Evolutionary conservation across 352 stramenopile species (phyloP), one percentile per base, ranked within the genome.

Genomic region (Pythium volutum): DNA sequence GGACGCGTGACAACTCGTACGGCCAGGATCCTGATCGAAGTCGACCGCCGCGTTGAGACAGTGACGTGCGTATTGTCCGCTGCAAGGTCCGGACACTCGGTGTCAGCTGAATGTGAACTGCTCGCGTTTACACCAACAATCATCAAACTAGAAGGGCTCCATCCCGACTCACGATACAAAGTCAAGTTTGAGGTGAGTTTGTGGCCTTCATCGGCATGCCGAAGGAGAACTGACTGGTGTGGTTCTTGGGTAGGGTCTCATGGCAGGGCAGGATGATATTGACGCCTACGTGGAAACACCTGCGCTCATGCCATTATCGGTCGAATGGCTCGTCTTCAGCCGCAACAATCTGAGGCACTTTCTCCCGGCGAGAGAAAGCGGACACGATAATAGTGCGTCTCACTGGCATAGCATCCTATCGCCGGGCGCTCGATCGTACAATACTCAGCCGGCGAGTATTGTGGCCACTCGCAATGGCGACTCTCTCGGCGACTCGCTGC

Each of bases 271-370:
- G 69, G 29, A 69, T 55, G 7, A 34, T 36, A 34, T 50, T 64
- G 11, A 22, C 56, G 39, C 20, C 15, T 64, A 69, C 42, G 31
- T 91, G 7, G 59, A 75, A 15, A 88, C 77, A 1, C 77, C 79
- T 12, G 11, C 76, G 3, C 55, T 59, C 39, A 31, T 71, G 0
- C 62, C 73, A 11, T 52, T 91, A 10, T 55, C 71, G 3, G 71
- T 71, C 2, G 79, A 89, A 48, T 89, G 75, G 77, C 22, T 89
- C 34, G 70, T 87, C 1, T 72, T 83, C 16, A 79, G 75, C 48
- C 60, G 71, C 18, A 87, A 86, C 59, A 67, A 70, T 12, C 36
- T 77, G 18, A 18, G 41, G 3, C 46, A 68, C 9, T 49, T 60
- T 15, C 76, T 86, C 39, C 48, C 71, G 20, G 4, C 51, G 26